Conservation (phyloP, 225 moss, liverwort and hornwort genomes). For the Pseudoscleropodium purum region DNA sequence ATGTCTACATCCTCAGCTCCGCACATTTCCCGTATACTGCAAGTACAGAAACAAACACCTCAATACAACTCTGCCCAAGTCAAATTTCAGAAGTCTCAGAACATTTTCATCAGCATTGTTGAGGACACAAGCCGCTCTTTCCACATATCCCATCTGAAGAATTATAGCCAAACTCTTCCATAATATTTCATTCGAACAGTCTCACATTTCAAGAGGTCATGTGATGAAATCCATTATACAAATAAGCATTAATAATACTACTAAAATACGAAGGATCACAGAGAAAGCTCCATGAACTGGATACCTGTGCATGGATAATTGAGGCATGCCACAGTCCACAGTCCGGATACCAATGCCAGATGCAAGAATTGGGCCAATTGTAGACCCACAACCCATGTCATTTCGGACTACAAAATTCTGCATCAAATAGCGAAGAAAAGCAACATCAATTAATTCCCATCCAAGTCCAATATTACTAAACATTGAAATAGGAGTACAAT, state of each 20-base stretch:
- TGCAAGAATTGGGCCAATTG: constrained; percentile 83
- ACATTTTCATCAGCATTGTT: not conserved
- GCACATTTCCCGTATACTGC: constrained; percentile 87
- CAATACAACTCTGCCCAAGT: not conserved
- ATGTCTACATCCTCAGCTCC: constrained; percentile 74
- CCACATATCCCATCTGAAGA: not conserved
- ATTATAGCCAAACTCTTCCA: not conserved
- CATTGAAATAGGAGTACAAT: not conserved
- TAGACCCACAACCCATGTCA: constrained; percentile 93
- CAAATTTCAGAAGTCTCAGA: not conserved
- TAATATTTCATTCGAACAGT: not conserved
- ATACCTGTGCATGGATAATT: constrained; percentile 87
- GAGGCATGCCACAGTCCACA: constrained; percentile 84
- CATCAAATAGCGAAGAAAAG: not conserved
- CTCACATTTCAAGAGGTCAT: not conserved
- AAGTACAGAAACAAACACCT: not conserved
- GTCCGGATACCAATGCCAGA: constrained; percentile 81
- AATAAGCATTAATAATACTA: not conserved
- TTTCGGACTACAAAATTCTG: constrained; percentile 86
- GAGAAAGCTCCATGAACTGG: not conserved
- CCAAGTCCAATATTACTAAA: not conserved
- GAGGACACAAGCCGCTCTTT: not conserved
- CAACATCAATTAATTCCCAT: not conserved
- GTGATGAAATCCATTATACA: not conserved
- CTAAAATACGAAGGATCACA: not conserved